A percentile compares a stretch with the other conserved stretches of the same genome.
These are phyloP conservation scores for Gillenia trifoliata DNA, from an alignment of 306 rosid species.

Conservation along the genomic window DNA sequence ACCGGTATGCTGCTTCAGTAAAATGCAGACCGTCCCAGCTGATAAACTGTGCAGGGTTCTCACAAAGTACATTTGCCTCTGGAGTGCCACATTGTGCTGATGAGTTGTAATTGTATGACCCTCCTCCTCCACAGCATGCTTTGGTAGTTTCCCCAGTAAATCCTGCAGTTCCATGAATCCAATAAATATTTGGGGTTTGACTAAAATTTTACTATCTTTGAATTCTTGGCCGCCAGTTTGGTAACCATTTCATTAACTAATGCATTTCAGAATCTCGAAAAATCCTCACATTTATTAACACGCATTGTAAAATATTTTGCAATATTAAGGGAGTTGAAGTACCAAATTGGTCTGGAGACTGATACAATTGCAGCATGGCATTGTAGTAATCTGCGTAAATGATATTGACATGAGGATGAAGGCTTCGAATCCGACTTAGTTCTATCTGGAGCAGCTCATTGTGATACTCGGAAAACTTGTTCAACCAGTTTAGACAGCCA, in stretches of 20 bases:
- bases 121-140: conserved; percentile 14
- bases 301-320: too few relatives aligned
- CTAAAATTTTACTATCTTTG: too few relatives aligned
- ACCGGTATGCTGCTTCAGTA: not conserved
- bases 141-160: not conserved
- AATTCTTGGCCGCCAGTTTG: too few relatives aligned
- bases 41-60: conserved; percentile 7
- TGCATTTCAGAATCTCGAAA: too few relatives aligned
- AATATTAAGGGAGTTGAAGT: not conserved
- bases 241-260: too few relatives aligned
- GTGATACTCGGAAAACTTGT: conserved; percentile 1
- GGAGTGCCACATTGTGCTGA: not conserved
- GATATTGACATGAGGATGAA: conserved; percentile 3
- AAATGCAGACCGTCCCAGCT: conserved; percentile 9
- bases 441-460: conserved; percentile 4
- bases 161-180: not conserved
- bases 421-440: not conserved
- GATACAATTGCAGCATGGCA: not conserved
- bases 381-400: conserved; percentile 7
- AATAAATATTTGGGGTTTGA: not conserved
- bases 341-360: conserved; percentile 2
- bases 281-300: too few relatives aligned
- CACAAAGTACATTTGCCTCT: not conserved
- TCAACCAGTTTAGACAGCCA: conserved; percentile 5
- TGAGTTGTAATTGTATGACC: conserved; percentile 7